phyloP scores from a whole-genome alignment of 306 rosid species.

The Psophocarpus tetragonolobus region DNA sequence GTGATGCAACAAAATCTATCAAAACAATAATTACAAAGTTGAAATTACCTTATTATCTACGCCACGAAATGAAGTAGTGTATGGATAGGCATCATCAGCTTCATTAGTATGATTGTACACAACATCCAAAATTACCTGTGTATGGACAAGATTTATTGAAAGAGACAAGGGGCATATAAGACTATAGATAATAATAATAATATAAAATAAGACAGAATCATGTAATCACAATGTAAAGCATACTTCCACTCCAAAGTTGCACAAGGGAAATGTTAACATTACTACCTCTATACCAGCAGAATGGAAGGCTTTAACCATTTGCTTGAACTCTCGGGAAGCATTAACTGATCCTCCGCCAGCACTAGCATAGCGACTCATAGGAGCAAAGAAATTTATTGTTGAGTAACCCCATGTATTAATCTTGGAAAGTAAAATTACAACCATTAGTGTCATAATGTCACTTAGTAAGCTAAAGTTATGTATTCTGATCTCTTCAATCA shows the following conservation, averaged over 20 bases:
- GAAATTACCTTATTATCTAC: slow-evolving; percentile 86
- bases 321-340: slow-evolving; percentile 85
- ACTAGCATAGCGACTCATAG: slow-evolving; percentile 98
- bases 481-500: slow-evolving; percentile 19
- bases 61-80: slow-evolving; percentile 93
- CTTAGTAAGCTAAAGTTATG: slow-evolving; percentile 27
- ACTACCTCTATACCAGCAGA: slow-evolving; percentile 97
- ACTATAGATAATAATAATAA: neutral
- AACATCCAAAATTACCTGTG: slow-evolving; percentile 94
- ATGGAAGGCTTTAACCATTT: slow-evolving; percentile 95
- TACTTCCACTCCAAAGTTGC: slow-evolving; percentile 8
- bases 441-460: slow-evolving; percentile 24
- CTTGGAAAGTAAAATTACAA: slow-evolving; percentile 45
- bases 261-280: slow-evolving; percentile 10
- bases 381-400: slow-evolving; percentile 93
- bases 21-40: slow-evolving; percentile 28
- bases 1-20: neutral
- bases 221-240: neutral
- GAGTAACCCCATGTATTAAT: slow-evolving; percentile 99
- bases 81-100: slow-evolving; percentile 74
- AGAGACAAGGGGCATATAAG: slow-evolving; percentile 22
- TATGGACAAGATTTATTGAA: slow-evolving; percentile 28
- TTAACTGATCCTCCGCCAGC: slow-evolving; percentile 90
- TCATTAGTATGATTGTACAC: slow-evolving; percentile 97
- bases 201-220: slow-evolving; percentile 19